Percentiles rank a stretch among this genome's conserved stretches.
Conservation (phyloP, 2,329 filamentous ascomycete genomes). For the Clarireedia monteithiana region DNA sequence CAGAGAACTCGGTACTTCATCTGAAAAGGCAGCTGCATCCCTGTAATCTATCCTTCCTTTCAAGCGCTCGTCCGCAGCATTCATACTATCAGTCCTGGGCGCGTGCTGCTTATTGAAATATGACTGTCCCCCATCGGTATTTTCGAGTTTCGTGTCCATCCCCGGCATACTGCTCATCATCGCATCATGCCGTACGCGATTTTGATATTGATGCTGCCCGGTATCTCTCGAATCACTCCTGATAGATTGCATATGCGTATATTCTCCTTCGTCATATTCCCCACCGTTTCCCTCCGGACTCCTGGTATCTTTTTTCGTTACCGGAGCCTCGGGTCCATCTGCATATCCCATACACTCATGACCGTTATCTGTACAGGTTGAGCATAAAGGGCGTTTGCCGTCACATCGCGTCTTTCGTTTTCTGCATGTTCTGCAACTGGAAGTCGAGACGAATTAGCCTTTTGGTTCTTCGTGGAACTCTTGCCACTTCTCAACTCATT, state of each 20-base stretch:
- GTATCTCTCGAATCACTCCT: neutral
- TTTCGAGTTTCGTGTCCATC: neutral
- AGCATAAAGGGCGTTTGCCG: conserved; percentile 63
- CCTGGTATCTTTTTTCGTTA: conserved; percentile 19
- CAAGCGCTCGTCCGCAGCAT: neutral
- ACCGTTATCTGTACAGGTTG: conserved; percentile 64
- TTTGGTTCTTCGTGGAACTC: neutral
- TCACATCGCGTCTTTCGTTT: conserved; percentile 70
- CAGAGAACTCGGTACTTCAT: conserved; percentile 28
- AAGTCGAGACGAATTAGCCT: neutral
- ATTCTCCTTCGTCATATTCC: conserved; percentile 32
- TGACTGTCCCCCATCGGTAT: neutral
- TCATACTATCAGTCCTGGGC: neutral
- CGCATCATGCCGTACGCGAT: neutral
- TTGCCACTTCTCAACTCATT: neutral
- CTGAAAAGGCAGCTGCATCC: conserved; percentile 20
- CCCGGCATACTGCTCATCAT: neutral
- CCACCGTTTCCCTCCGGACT: conserved; percentile 23
- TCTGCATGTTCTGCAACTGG: conserved; percentile 63
- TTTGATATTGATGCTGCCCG: neutral
- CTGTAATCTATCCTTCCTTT: conserved; percentile 11
- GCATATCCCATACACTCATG: conserved; percentile 63
- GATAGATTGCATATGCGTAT: neutral
- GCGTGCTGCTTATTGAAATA: neutral
- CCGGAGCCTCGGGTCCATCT: conserved; percentile 26